phyloP scores from a whole-genome alignment of 2,329 filamentous ascomycete species.

The Hymenoscyphus repandus region DNA sequence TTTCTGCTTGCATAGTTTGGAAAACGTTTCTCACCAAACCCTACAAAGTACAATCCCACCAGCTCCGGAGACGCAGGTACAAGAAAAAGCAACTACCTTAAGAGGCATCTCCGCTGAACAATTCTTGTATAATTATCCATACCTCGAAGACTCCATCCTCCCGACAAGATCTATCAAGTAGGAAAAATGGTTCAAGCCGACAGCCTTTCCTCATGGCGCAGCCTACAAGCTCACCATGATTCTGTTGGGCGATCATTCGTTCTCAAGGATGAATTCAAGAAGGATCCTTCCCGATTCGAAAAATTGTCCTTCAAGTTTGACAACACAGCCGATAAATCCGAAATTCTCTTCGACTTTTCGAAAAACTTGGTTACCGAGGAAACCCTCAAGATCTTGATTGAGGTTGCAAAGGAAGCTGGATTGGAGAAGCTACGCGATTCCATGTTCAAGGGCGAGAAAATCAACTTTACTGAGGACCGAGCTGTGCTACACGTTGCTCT shows the following conservation, averaged over 20 bases:
- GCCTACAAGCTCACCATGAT: constrained; percentile 87
- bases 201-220: constrained; percentile 72
- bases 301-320: constrained; percentile 85
- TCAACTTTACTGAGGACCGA: constrained; percentile 97
- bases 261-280: constrained; percentile 86
- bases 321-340: constrained; percentile 70
- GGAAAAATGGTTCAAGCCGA: constrained; percentile 59
- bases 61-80: constrained; percentile 14
- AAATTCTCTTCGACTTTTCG: constrained; percentile 97
- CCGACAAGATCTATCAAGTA: background rate
- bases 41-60: background rate
- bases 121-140: background rate
- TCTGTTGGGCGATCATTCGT: constrained; percentile 82
- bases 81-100: constrained; percentile 12
- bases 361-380: constrained; percentile 98
- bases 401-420: constrained; percentile 86
- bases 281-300: constrained; percentile 81
- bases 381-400: constrained; percentile 77
- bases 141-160: background rate
- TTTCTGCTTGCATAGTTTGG: background rate
- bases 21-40: too few relatives aligned
- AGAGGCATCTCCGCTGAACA: constrained; percentile 9
- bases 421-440: constrained; percentile 91
- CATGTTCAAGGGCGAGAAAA: constrained; percentile 97
- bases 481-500: constrained; percentile 95